phyloP scores from a whole-genome alignment of 2,329 filamentous ascomycete species.

The Trichophyton simii region DNA sequence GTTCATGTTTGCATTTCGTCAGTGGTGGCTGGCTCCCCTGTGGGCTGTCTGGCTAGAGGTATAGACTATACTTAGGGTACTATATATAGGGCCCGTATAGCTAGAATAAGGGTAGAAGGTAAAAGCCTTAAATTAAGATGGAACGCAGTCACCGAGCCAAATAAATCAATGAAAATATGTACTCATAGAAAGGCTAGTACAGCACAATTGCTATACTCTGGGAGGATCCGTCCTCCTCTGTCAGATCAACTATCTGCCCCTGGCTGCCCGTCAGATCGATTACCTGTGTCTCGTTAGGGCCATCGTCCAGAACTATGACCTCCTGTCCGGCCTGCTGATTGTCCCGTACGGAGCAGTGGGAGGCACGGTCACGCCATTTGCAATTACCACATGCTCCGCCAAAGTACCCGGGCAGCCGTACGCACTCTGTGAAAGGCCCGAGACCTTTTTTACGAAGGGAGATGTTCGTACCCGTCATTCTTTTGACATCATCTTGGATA shows the following conservation, averaged over 20 bases:
- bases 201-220: neutral
- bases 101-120: neutral
- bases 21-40: too few relatives aligned
- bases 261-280: slow-evolving; percentile 1
- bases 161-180: slow-evolving; percentile 1
- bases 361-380: slow-evolving; percentile 5
- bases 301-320: slow-evolving; percentile 1
- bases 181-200: neutral
- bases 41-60: too few relatives aligned
- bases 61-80: neutral
- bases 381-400: slow-evolving; percentile 2
- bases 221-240: neutral
- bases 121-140: neutral
- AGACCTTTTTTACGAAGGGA: too few relatives aligned
- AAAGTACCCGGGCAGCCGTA: too few relatives aligned
- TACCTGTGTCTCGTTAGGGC: neutral
- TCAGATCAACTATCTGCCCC: neutral
- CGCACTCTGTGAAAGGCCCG: too few relatives aligned
- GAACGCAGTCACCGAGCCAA: neutral
- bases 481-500: too few relatives aligned
- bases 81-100: slow-evolving; percentile 6
- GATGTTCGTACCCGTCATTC: too few relatives aligned
- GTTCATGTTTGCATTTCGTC: too few relatives aligned
- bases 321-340: neutral
- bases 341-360: slow-evolving; percentile 6